Evolutionary conservation across 23 red algal genomes (phyloP).

Genomic region (Gracilaria caudata): DNA sequence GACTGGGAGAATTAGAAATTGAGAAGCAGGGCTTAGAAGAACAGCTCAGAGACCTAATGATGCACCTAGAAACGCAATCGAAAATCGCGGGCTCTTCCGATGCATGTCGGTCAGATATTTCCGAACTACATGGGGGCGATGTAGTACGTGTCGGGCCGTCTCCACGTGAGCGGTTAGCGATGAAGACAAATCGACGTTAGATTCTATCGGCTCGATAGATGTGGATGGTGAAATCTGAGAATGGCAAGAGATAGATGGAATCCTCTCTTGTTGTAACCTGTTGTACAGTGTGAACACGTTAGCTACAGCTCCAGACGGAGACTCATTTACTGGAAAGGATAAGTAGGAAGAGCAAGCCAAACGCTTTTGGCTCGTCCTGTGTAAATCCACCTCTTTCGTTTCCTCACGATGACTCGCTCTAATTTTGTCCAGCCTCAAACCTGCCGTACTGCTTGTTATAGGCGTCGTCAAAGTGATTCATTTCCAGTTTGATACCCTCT

Average conservation of each 20-base stretch:
- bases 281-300: background rate
- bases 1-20: background rate
- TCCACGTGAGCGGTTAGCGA: slow-evolving; percentile 41
- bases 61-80: slow-evolving; percentile 58
- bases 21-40: slow-evolving; percentile 47
- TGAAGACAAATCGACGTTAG: slow-evolving; percentile 51
- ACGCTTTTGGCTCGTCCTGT: background rate
- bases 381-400: background rate
- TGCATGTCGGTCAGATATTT: slow-evolving; percentile 57
- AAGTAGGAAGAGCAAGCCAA: background rate
- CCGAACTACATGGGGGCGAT: slow-evolving; percentile 52
- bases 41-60: slow-evolving; percentile 65
- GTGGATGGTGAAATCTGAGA: background rate
- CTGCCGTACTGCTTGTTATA: slow-evolving; percentile 91
- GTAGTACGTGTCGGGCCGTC: slow-evolving; percentile 61
- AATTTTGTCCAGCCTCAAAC: slow-evolving; percentile 62
- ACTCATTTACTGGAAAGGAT: background rate
- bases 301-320: background rate
- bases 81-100: slow-evolving; percentile 44
- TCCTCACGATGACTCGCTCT: background rate
- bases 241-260: background rate
- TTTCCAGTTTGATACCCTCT: slow-evolving; percentile 72
- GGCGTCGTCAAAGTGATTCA: slow-evolving; percentile 82
- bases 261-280: background rate
- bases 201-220: no score